Base-by-base conservation (phyloP, 2,329 filamentous ascomycete genomes). In the Apiospora marii region DNA sequence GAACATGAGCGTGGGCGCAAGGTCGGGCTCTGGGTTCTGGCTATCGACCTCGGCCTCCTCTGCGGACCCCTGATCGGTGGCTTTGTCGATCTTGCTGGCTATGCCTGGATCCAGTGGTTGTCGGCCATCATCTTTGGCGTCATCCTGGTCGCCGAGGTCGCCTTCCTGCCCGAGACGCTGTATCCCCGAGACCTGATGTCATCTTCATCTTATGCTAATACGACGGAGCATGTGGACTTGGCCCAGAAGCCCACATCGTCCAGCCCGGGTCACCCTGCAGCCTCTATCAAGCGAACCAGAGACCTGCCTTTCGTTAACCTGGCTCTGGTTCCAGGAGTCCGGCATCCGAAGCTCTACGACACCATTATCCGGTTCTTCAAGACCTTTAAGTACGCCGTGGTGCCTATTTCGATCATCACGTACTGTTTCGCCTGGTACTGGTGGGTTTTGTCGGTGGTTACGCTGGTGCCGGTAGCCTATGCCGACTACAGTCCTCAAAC, bases 391-490 rank as follows among this genome's bases (percentile, higher is more conserved):
- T 86, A 84, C 74, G 81, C 83, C 2, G 83, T 82, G 4, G 83
- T 90, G 0, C 80, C 83, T 0, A 79, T 89, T 12, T 78, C 84
- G 3, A 82, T 89, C 4, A 73, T 86, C 12, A 82, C 83, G 12
- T 90, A 87, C 78, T 86, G 83, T 74, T 89, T 88, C 74, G 77
- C 82, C 3, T 88, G 87, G 85, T 90, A 90, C 76, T 90, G 87
- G 87, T 90, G 87, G 87, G 81, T 88, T 6, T 74, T 88, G 14
- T 85, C 84, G 0, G 82, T 89, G 27, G 85, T 89, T 71, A 88
- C 87, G 3, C 84, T 88, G 81, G 80, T 88, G 4, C 87, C 88
- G 0, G 82, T 84, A 2, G 88, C 88, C 34, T 90, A 90, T 73
- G 77, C 77, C n/a, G 74, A 80, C n/a, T 86, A 87, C 73, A 78